Conservation (phyloP, 768 basidiomycete genomes). For the Rhizopogon vesiculosus region DNA sequence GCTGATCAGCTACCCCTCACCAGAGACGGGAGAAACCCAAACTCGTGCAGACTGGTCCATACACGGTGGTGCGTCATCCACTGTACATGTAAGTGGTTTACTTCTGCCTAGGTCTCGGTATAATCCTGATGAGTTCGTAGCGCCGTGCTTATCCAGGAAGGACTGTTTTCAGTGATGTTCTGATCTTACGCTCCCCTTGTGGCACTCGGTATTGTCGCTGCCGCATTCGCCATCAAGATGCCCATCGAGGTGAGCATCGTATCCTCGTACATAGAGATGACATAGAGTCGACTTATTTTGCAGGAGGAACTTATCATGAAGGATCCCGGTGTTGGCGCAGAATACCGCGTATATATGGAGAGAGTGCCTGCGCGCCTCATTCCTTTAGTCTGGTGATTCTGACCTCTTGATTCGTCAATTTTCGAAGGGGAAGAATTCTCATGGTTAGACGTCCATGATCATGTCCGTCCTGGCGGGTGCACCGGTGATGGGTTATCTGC, state of each 20-base stretch:
- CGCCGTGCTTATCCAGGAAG: conserved; percentile 13
- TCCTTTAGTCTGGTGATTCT: conserved; percentile 23
- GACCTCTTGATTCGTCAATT: too few species aligned
- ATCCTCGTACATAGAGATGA: background rate
- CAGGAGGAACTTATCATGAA: conserved; percentile 27
- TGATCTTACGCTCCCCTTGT: conserved; percentile 32
- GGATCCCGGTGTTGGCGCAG: conserved; percentile 18
- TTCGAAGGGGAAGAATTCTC: too few species aligned
- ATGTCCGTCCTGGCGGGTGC: too few species aligned
- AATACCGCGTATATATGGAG: conserved; percentile 26
- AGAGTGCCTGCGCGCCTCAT: conserved; percentile 23
- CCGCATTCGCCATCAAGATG: conserved; percentile 28
- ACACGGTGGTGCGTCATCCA: conserved; percentile 29
- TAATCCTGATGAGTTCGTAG: conserved; percentile 1
- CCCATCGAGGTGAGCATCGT: conserved; percentile 24
- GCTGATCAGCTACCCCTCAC: background rate
- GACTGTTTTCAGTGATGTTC: conserved; percentile 19
- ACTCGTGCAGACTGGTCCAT: conserved; percentile 28
- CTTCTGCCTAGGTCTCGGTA: too few species aligned
- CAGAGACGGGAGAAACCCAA: conserved; percentile 25
- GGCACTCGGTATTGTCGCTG: conserved; percentile 15
- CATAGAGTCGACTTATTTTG: background rate
- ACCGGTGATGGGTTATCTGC: too few species aligned
- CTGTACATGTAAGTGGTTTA: conserved; percentile 15
- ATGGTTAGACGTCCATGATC: too few species aligned